Percentiles rank a stretch among this genome's conserved stretches.
These are phyloP conservation scores for Fusarium fujikuroi DNA, from an alignment of 2,329 filamentous ascomycete genomes.

Conservation along the genomic window DNA sequence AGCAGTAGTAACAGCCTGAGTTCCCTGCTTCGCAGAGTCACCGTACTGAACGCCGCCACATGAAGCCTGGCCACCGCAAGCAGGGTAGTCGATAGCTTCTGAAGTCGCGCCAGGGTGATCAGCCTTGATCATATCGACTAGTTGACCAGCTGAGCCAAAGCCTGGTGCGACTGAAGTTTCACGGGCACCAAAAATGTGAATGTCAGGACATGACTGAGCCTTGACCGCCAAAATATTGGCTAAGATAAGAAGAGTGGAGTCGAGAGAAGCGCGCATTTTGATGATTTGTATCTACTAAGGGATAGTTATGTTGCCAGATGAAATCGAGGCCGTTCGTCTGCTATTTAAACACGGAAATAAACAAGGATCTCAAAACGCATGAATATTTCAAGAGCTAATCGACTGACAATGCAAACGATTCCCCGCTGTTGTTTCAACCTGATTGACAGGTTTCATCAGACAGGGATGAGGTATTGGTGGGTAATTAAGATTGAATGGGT, in stretches of 20 bases:
- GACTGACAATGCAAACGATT: neutral
- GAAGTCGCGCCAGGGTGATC: conserved; percentile 62
- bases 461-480: conserved; percentile 3
- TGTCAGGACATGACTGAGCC: conserved; percentile 49
- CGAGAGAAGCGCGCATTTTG: conserved; percentile 24
- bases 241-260: conserved; percentile 11
- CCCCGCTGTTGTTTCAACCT: conserved; percentile 1
- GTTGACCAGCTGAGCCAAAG: conserved; percentile 60
- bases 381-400: neutral
- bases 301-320: neutral
- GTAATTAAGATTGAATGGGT: neutral
- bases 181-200: conserved; percentile 60
- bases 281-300: fast-evolving
- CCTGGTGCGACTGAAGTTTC: conserved; percentile 62
- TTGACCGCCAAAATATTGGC: conserved; percentile 13
- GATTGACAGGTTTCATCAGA: fast-evolving
- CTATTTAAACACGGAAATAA: neutral
- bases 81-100: conserved; percentile 68
- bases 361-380: neutral
- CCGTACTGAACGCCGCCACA: conserved; percentile 71
- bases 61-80: conserved; percentile 68
- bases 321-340: fast-evolving
- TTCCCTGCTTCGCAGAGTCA: conserved; percentile 67
- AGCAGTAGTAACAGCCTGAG: conserved; percentile 66
- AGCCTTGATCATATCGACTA: conserved; percentile 61